phyloP scores from a whole-genome alignment of 768 basidiomycete genomes.

The Mycena filopes region DNA sequence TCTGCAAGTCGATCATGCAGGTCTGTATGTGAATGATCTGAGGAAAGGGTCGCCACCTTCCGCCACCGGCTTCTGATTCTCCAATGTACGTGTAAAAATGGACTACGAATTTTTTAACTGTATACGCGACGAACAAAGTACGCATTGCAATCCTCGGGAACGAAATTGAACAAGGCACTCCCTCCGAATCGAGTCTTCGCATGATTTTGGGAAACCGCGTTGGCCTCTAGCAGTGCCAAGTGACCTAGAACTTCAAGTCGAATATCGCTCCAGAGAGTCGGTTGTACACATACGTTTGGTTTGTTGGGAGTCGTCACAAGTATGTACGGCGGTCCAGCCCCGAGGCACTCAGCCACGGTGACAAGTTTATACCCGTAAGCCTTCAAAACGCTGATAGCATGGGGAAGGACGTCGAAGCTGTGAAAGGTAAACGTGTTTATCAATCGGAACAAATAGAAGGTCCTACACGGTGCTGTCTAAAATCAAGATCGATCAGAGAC shows the following conservation, averaged over 20 bases:
- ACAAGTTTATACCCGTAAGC: slow-evolving; percentile 54
- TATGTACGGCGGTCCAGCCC: slow-evolving; percentile 37
- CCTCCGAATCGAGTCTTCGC: too few species aligned
- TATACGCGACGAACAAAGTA: too few species aligned
- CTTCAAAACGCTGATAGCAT: slow-evolving; percentile 47
- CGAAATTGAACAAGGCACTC: too few species aligned
- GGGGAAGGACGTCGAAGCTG: slow-evolving; percentile 51
- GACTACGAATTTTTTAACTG: not conserved
- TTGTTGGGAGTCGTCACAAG: not conserved
- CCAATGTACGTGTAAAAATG: not conserved
- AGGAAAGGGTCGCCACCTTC: slow-evolving; percentile 13
- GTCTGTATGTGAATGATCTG: slow-evolving; percentile 28
- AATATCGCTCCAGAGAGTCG: not conserved
- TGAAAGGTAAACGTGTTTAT: not conserved
- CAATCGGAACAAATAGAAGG: not conserved
- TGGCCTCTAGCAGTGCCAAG: not conserved
- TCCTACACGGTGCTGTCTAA: slow-evolving; percentile 52
- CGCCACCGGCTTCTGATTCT: slow-evolving; percentile 16
- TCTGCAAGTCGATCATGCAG: slow-evolving; percentile 23
- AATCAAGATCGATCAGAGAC: not conserved
- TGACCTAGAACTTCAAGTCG: not conserved
- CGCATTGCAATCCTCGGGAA: too few species aligned
- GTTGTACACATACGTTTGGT: not conserved
- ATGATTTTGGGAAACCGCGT: too few species aligned
- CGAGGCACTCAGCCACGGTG: slow-evolving; percentile 53